These are phyloP conservation scores for Paxillus rubicundulus DNA, from an alignment of 768 basidiomycete species.

Conservation along the genomic window DNA sequence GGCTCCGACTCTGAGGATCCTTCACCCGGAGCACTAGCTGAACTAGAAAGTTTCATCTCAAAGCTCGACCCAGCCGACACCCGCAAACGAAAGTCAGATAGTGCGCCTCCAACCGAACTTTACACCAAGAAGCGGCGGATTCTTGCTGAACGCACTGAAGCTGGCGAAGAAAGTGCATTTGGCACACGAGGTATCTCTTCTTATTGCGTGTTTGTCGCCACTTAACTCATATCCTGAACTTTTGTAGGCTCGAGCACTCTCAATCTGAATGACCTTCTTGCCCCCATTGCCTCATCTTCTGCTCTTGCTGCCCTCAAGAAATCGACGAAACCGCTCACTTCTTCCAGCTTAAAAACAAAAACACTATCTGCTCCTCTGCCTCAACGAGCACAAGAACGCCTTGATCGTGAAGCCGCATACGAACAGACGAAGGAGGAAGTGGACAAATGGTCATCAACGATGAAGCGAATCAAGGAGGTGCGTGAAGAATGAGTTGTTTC, in stretches of 20 bases:
- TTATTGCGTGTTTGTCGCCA: background rate
- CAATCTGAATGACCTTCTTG: slow-evolving; percentile 70
- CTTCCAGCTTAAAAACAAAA: slow-evolving; percentile 51
- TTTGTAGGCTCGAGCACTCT: slow-evolving; percentile 50
- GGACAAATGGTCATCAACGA: slow-evolving; percentile 89
- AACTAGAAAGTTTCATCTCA: slow-evolving; percentile 71
- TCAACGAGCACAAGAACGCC: slow-evolving; percentile 79
- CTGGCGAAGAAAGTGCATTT: slow-evolving; percentile 82
- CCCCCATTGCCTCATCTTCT: slow-evolving; percentile 61
- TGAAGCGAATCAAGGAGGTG: slow-evolving; percentile 89
- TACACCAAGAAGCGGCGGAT: slow-evolving; percentile 52
- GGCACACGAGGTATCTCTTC: slow-evolving; percentile 51
- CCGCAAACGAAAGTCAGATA: slow-evolving; percentile 53
- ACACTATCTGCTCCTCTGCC: slow-evolving; percentile 83
- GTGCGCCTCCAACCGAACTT: slow-evolving; percentile 11
- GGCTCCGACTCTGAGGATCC: slow-evolving; percentile 47
- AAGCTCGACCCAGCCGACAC: slow-evolving; percentile 52
- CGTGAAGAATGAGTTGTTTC: slow-evolving; percentile 7
- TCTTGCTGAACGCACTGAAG: slow-evolving; percentile 70
- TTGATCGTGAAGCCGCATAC: slow-evolving; percentile 93
- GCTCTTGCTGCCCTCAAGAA: slow-evolving; percentile 66
- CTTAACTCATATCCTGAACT: background rate
- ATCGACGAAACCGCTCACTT: slow-evolving; percentile 61
- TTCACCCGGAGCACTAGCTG: slow-evolving; percentile 59
- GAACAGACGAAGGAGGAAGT: slow-evolving; percentile 91